Conservation (phyloP, 495 filamentous ascomycete species). For the Neurospora terricola region DNA sequence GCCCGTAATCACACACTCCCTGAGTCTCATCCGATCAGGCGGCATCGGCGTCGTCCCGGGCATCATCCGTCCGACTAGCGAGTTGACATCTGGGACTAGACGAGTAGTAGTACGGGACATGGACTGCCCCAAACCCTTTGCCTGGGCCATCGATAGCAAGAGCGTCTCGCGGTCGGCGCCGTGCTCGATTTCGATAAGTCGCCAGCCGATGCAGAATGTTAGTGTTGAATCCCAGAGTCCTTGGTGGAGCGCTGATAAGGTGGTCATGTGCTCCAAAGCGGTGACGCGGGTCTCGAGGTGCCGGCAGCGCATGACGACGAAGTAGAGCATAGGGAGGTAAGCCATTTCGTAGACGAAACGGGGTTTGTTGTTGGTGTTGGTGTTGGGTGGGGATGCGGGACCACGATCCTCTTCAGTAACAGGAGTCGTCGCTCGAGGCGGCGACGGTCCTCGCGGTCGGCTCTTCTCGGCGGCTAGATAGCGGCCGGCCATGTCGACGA, state of each 20-base stretch:
- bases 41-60: not conserved
- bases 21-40: not conserved
- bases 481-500: conserved; percentile 10
- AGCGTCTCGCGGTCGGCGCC: conserved; percentile 7
- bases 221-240: conserved; percentile 20
- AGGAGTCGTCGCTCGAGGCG: not conserved
- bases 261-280: conserved; percentile 19
- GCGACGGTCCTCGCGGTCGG: not conserved
- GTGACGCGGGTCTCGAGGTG: conserved; percentile 25
- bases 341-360: conserved; percentile 39
- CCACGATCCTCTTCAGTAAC: conserved; percentile 1
- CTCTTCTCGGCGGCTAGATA: conserved; percentile 3
- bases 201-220: conserved; percentile 17
- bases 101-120: not conserved
- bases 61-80: not conserved
- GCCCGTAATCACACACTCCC: not conserved
- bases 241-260: conserved; percentile 13
- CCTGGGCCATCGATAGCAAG: not conserved
- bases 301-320: conserved; percentile 36
- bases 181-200: conserved; percentile 27
- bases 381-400: not conserved
- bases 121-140: not conserved
- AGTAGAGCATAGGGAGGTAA: conserved; percentile 31
- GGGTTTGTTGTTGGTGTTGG: not conserved
- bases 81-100: not conserved